phyloP scores from a whole-genome alignment of 1,284 basidiomycete genomes.

The Limonomyces culmigenus region DNA sequence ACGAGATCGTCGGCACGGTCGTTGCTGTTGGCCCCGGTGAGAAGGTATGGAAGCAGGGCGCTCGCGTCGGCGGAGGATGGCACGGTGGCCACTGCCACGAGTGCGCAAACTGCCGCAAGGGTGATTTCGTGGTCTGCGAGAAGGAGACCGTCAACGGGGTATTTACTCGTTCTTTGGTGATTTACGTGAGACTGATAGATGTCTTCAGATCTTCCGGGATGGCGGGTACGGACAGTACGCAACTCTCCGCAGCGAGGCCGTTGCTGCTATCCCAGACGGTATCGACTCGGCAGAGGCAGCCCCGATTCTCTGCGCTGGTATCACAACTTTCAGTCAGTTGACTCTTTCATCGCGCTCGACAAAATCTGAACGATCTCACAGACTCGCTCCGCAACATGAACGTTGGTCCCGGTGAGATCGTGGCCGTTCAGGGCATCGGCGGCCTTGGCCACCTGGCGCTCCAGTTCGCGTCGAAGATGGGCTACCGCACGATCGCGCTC shows the following conservation, averaged over 20 bases:
- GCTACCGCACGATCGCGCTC: constrained; percentile 9
- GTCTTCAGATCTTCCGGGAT: constrained; percentile 3
- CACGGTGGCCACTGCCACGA: constrained; percentile 4
- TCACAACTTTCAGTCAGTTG: constrained; percentile 11
- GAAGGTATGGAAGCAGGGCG: constrained; percentile 4
- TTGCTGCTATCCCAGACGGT: constrained; percentile 2
- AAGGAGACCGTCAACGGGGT: constrained; percentile 4
- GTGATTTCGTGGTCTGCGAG: constrained; percentile 4
- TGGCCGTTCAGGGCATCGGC: constrained; percentile 10
- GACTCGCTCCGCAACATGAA: constrained; percentile 11
- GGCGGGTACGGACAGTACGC: constrained; percentile 11
- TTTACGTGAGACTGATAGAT: neutral
- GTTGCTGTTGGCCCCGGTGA: constrained; percentile 3
- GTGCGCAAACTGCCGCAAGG: constrained; percentile 4
- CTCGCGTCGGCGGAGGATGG: constrained; percentile 5
- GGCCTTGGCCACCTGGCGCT: constrained; percentile 17
- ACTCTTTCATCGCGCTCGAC: neutral
- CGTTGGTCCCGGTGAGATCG: constrained; percentile 5
- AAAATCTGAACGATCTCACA: constrained; percentile 3
- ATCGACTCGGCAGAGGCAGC: constrained; percentile 5
- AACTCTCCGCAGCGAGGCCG: constrained; percentile 5
- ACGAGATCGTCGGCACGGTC: constrained; percentile 4
- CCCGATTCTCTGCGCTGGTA: constrained; percentile 5
- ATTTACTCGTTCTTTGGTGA: neutral
- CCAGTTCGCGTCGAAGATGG: constrained; percentile 14